These are phyloP conservation scores for Vigna unguiculata DNA, from an alignment of 306 rosid genomes.

Conservation along the genomic window DNA sequence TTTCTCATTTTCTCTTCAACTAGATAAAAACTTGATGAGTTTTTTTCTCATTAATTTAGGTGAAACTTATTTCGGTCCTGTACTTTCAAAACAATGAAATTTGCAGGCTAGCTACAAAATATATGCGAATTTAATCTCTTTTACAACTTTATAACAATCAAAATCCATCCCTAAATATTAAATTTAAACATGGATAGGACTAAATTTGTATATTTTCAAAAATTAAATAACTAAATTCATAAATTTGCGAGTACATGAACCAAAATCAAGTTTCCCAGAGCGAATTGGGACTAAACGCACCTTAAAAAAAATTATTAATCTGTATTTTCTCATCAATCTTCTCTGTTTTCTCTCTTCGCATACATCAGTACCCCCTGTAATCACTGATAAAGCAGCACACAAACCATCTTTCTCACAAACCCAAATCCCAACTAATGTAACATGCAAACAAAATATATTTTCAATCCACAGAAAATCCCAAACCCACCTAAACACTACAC, in stretches of 20 bases:
- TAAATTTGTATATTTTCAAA: too few species aligned
- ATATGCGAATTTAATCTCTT: too few species aligned
- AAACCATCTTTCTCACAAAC: slow-evolving; percentile 5
- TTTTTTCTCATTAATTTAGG: too few species aligned
- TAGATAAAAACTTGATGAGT: not conserved
- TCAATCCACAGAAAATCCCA: not conserved
- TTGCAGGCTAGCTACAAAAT: not conserved
- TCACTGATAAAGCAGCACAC: not conserved
- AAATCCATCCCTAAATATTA: not conserved
- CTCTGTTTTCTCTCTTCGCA: not conserved
- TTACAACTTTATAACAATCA: not conserved
- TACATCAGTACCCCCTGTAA: not conserved
- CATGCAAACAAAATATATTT: slow-evolving; percentile 29
- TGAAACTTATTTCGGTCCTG: too few species aligned
- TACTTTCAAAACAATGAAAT: too few species aligned
- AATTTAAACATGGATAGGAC: too few species aligned
- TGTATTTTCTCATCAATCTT: not conserved
- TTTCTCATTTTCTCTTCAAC: not conserved
- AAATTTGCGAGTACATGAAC: not conserved
- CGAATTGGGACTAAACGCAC: not conserved
- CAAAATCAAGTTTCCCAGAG: not conserved
- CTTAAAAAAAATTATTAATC: not conserved
- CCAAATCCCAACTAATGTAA: slow-evolving; percentile 30
- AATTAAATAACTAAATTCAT: not conserved
- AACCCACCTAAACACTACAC: not conserved